Percentiles rank a stretch among this genome's conserved stretches.
Conservation (phyloP, 2,329 filamentous ascomycete genomes). For the Diaporthe sp. region DNA sequence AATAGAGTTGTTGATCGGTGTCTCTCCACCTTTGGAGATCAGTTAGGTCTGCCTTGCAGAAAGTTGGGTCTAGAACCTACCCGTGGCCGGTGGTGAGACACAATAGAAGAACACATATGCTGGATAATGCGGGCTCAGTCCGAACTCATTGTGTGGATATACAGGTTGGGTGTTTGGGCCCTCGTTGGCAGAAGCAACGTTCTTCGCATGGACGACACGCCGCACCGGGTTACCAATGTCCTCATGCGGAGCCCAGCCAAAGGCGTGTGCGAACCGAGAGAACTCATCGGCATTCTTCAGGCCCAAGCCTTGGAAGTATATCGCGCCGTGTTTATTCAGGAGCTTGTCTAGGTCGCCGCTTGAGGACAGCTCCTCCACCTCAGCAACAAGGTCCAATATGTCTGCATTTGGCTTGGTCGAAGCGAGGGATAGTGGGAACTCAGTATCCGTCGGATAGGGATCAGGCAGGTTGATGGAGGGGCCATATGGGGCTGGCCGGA, state of each 20-base stretch:
- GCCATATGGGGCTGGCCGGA: not conserved
- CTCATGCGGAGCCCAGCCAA: constrained; percentile 46
- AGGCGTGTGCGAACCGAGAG: constrained; percentile 47
- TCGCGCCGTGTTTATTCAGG: not conserved
- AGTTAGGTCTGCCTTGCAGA: not conserved
- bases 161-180: constrained; percentile 45
- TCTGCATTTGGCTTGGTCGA: not conserved
- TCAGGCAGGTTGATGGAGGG: constrained; percentile 3
- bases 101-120: constrained; percentile 7
- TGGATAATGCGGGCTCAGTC: not conserved
- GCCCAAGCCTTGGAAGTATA: constrained; percentile 1
- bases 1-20: not conserved
- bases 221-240: constrained; percentile 48
- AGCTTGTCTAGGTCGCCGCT: not conserved
- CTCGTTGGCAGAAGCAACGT: constrained; percentile 49
- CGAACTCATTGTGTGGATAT: constrained; percentile 3
- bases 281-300: constrained; percentile 43
- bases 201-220: constrained; percentile 46
- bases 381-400: not conserved
- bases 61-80: not conserved
- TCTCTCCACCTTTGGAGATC: not conserved
- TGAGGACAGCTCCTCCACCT: not conserved
- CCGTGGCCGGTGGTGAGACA: not conserved
- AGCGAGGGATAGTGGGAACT: not conserved
- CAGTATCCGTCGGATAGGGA: not conserved